Conservation (phyloP, 768 basidiomycete species). For the Boletus subcaerulescens region DNA sequence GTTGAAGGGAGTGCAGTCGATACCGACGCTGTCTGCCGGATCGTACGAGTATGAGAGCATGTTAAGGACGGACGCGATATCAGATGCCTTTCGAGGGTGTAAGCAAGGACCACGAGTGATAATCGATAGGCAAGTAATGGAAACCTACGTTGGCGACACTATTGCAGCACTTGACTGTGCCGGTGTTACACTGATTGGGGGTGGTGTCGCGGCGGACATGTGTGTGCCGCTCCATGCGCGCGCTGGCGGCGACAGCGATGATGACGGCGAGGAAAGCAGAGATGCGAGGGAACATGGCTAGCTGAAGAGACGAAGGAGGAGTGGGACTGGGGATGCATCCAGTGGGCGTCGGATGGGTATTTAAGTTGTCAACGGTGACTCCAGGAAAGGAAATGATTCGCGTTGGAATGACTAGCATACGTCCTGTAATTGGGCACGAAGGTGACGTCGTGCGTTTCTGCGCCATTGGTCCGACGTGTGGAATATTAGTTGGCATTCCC, state of each 20-base stretch:
- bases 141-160: slow-evolving; percentile 19
- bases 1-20: slow-evolving; percentile 24
- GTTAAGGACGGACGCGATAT: slow-evolving; percentile 4
- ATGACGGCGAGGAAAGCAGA: slow-evolving; percentile 18
- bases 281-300: slow-evolving; percentile 21
- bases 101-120: neutral
- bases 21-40: slow-evolving; percentile 19
- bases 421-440: neutral
- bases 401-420: neutral
- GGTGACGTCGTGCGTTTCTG: slow-evolving; percentile 11
- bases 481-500: slow-evolving; percentile 8
- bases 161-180: slow-evolving; percentile 20
- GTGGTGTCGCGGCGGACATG: slow-evolving; percentile 7
- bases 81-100: slow-evolving; percentile 8
- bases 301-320: neutral
- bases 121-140: neutral
- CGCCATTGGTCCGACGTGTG: neutral
- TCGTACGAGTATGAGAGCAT: slow-evolving; percentile 9
- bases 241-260: slow-evolving; percentile 19
- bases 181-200: slow-evolving; percentile 17
- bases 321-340: neutral
- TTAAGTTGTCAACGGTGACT: slow-evolving; percentile 15
- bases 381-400: slow-evolving; percentile 14
- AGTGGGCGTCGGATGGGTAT: slow-evolving; percentile 14
- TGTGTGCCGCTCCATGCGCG: slow-evolving; percentile 20